A percentile compares a stretch with the other conserved stretches of the same genome.
Conservation (phyloP, 2,329 filamentous ascomycete genomes). For the Claviceps lovelessii region DNA sequence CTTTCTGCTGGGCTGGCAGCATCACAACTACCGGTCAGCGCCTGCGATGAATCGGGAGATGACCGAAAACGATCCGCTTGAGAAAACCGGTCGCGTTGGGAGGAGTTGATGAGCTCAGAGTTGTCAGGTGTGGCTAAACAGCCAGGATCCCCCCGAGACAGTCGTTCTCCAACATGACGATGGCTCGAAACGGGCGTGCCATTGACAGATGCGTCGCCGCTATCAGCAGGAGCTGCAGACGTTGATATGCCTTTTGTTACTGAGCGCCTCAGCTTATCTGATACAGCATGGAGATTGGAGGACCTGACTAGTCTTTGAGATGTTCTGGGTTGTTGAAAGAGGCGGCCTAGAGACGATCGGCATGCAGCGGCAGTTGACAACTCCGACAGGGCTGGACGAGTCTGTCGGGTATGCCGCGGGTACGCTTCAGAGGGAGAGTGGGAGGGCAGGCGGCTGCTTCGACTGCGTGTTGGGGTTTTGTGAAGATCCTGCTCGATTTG, state of each 20-base stretch:
- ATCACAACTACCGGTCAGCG: constrained; percentile 26
- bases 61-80: constrained; percentile 28
- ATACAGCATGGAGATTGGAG: constrained; percentile 16
- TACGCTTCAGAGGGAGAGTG: constrained; percentile 21
- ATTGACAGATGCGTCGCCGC: background rate
- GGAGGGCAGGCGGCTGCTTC: constrained; percentile 17
- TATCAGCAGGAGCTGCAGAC: background rate
- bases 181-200: constrained; percentile 6
- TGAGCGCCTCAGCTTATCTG: constrained; percentile 23
- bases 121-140: constrained; percentile 45
- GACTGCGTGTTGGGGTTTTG: constrained; percentile 13
- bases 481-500: constrained; percentile 13
- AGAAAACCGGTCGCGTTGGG: constrained; percentile 24
- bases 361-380: constrained; percentile 11
- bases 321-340: constrained; percentile 12
- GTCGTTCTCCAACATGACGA: constrained; percentile 13
- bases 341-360: background rate
- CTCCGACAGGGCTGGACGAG: constrained; percentile 16
- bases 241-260: constrained; percentile 13
- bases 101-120: constrained; percentile 28
- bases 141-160: constrained; percentile 13
- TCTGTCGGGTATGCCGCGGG: constrained; percentile 17
- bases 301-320: constrained; percentile 15
- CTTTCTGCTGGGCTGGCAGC: constrained; percentile 38
- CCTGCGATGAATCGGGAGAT: constrained; percentile 29